Base-by-base conservation (phyloP, 768 basidiomycete species). In the Rhodotorula paludigena region DNA sequence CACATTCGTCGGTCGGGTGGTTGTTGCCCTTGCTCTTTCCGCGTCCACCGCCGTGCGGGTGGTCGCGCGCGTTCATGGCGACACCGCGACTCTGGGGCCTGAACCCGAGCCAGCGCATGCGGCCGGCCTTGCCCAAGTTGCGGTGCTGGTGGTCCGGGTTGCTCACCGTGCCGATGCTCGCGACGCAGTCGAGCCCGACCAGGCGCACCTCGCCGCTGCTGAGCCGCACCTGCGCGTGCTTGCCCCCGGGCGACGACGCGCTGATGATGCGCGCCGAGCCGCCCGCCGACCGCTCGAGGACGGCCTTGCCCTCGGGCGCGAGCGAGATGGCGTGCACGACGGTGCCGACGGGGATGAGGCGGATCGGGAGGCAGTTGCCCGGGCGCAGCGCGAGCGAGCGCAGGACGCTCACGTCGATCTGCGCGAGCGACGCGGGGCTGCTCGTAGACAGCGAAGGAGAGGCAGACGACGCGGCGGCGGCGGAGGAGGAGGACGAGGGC, bases 11-110 rank as follows among this genome's bases (percentile, higher is more conserved):
- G 35, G 89, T 86, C 5, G 93, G 91, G 77, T 92, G 87, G 77
- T 90, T 94, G 84, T 93, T 87, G 64, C 90, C 90, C 83, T 99
- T 98, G 67, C 89, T 90, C 79, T 94, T 97, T 74, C 94, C 94
- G 80, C 94, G 88, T 79, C 94, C 94, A 82, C 94, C 93, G 79
- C 93, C 93, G 77, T 96, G 92, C 68, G 94, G 92, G 79, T 79
- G 79, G 59, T 79, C 79, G 30, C 33, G 62, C 71, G 72, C 60
- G 53, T 73, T 73, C 73, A 68, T 70, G 30, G 73, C 69, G 20
- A 68, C 53, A 55, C 61, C 61, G 33, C 61, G 61, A 8, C n/a
- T 38, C 21, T 45, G 63, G 28, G 56, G 48, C n/a, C 63, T 33
- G 21, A 49, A 51, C 10, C 47, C 23, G 25, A 42, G 60, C 33